Conservation (phyloP, 139 green algal genomes). For the Tetradesmus obliquus region DNA sequence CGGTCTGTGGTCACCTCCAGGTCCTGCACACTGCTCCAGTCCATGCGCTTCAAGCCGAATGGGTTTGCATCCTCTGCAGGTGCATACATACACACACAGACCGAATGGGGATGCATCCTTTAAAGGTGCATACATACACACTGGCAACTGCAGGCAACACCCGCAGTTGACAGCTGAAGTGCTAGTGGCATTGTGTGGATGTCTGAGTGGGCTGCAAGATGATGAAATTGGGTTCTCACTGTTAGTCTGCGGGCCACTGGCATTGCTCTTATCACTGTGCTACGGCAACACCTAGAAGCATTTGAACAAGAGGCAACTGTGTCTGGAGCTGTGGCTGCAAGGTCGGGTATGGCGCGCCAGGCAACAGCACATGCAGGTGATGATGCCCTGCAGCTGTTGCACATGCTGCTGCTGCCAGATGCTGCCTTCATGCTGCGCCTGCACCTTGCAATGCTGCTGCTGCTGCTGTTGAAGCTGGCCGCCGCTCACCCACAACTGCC, state of each 20-base stretch:
- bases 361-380: too few relatives aligned
- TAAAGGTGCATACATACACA: not conserved
- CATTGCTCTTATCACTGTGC: not conserved
- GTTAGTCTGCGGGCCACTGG: not conserved
- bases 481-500: slow-evolving; percentile 14
- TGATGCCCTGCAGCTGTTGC: not conserved
- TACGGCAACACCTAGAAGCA: too few relatives aligned
- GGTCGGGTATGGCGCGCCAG: too few relatives aligned
- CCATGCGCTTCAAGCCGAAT: slow-evolving; percentile 53
- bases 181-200: not conserved
- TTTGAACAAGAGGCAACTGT: too few relatives aligned
- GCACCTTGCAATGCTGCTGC: not conserved
- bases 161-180: not conserved
- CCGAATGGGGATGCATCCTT: not conserved
- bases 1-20: slow-evolving; percentile 47
- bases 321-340: too few relatives aligned
- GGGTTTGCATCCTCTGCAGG: slow-evolving; percentile 32
- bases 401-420: not conserved
- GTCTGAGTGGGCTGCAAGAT: not conserved
- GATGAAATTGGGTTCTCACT: not conserved
- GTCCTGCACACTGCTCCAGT: slow-evolving; percentile 55
- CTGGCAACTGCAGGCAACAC: too few relatives aligned
- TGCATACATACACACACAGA: not conserved
- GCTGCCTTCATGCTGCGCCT: not conserved
- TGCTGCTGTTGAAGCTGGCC: slow-evolving; percentile 1